These are phyloP conservation scores for Leccinellum albellum DNA, from an alignment of 768 basidiomycete species.

Conservation along the genomic window DNA sequence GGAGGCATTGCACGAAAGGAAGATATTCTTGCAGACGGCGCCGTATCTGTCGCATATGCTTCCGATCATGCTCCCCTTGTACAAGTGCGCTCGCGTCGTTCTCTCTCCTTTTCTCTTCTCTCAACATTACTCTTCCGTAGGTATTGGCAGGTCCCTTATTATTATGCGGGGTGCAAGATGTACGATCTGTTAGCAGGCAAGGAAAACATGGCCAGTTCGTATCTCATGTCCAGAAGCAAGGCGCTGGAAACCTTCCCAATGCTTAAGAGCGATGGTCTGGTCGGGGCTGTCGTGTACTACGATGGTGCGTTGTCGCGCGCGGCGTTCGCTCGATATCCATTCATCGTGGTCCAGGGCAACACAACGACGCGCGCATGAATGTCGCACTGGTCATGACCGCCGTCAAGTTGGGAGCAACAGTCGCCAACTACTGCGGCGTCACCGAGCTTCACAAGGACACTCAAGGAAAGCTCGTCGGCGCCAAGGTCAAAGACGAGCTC, in stretches of 20 bases:
- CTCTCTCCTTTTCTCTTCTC: constrained; percentile 3
- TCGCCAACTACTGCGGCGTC: constrained; percentile 89
- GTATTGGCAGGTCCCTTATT: constrained; percentile 98
- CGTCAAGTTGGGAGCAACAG: constrained; percentile 83
- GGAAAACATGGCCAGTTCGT: constrained; percentile 95
- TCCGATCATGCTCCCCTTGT: constrained; percentile 96
- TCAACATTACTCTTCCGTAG: constrained; percentile 29
- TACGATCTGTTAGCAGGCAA: constrained; percentile 94
- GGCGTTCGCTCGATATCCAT: neutral
- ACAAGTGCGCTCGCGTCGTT: constrained; percentile 56
- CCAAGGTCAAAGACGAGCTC: constrained; percentile 73
- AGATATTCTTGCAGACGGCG: constrained; percentile 91
- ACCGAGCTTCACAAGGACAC: constrained; percentile 67
- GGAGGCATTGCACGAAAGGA: constrained; percentile 92
- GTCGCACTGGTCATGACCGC: constrained; percentile 92
- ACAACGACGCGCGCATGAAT: constrained; percentile 99
- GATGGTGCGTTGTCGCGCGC: constrained; percentile 57
- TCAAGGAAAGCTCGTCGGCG: constrained; percentile 64
- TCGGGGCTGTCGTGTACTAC: constrained; percentile 95
- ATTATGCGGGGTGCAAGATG: constrained; percentile 91
- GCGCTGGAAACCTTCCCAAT: constrained; percentile 95
- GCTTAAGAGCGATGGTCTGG: constrained; percentile 88
- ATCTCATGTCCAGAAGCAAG: constrained; percentile 92
- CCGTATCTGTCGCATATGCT: constrained; percentile 91
- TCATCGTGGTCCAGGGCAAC: constrained; percentile 61